A percentile compares a stretch with the other conserved stretches of the same genome.
These are phyloP conservation scores for Iris pallida DNA, from an alignment of 116 monocot species.

Conservation along the genomic window DNA sequence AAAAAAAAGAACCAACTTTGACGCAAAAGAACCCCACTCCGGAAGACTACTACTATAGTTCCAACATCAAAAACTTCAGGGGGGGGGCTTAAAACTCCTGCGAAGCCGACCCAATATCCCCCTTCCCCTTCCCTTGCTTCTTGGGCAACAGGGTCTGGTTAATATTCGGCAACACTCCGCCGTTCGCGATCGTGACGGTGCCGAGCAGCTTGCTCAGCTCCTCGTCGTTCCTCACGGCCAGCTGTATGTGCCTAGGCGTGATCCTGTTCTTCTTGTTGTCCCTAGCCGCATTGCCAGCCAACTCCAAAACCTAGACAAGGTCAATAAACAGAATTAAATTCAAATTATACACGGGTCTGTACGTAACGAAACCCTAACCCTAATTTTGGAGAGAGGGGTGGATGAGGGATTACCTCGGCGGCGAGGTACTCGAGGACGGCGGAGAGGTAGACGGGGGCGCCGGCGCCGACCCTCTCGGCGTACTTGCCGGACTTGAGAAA, in stretches of 20 bases:
- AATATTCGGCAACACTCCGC: slow-evolving; percentile 21
- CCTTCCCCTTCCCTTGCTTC: slow-evolving; percentile 20
- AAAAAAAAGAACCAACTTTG: background rate
- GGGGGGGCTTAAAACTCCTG: slow-evolving; percentile 16
- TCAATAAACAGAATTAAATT: background rate
- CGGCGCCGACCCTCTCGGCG: slow-evolving; percentile 45
- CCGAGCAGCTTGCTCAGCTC: slow-evolving; percentile 19
- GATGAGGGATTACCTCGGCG: slow-evolving; percentile 22
- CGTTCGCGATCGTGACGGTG: slow-evolving; percentile 14
- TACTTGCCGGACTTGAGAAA: slow-evolving; percentile 81
- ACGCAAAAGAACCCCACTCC: background rate
- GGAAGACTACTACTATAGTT: background rate
- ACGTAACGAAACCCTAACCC: background rate
- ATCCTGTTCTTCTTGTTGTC: slow-evolving; percentile 24
- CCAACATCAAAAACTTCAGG: background rate
- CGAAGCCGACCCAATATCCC: slow-evolving; percentile 14
- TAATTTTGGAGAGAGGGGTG: background rate
- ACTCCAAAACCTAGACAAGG: slow-evolving; percentile 10
- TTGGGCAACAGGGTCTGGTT: slow-evolving; percentile 15
- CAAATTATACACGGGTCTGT: background rate
- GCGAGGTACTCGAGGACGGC: slow-evolving; percentile 49
- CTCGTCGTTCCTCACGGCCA: slow-evolving; percentile 25
- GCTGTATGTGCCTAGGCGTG: slow-evolving; percentile 16
- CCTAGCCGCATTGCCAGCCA: slow-evolving; percentile 23
- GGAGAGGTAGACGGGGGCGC: slow-evolving; percentile 41